These are phyloP conservation scores for Zymoseptoria crescenta DNA, from an alignment of 2,329 filamentous ascomycete species.

Conservation along the genomic window DNA sequence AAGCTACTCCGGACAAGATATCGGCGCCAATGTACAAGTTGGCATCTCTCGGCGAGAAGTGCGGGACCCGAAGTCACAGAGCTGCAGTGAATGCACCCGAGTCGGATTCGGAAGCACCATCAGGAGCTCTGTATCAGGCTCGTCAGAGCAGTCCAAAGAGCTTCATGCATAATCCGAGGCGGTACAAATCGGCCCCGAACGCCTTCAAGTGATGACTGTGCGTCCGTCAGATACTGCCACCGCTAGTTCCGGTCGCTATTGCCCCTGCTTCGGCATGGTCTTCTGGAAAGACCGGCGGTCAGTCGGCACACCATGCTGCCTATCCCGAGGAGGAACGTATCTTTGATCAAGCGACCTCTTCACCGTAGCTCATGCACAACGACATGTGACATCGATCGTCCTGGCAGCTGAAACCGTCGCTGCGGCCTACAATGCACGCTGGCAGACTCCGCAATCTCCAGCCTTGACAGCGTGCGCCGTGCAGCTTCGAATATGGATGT, in stretches of 20 bases:
- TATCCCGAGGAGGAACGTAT: background rate
- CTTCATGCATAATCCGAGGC: background rate
- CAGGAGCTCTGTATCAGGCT: background rate
- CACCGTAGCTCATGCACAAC: background rate
- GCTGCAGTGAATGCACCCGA: background rate
- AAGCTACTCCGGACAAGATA: background rate
- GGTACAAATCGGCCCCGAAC: background rate
- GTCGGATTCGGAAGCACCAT: background rate
- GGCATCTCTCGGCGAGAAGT: background rate
- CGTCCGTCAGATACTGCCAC: background rate
- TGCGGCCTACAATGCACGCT: background rate
- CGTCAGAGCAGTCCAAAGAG: background rate
- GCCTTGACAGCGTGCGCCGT: background rate
- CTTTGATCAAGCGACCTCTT: background rate
- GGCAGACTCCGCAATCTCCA: background rate
- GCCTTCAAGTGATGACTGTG: background rate
- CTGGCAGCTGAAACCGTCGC: background rate
- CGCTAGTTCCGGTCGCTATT: background rate
- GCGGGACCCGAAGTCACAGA: background rate
- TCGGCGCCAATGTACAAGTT: background rate
- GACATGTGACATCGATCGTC: background rate
- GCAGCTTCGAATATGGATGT: background rate
- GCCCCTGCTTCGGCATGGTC: background rate
- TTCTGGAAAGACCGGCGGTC: background rate
- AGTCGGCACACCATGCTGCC: background rate